These are phyloP conservation scores for Auricularia sp. DNA, from an alignment of 768 basidiomycete genomes.

Conservation along the genomic window DNA sequence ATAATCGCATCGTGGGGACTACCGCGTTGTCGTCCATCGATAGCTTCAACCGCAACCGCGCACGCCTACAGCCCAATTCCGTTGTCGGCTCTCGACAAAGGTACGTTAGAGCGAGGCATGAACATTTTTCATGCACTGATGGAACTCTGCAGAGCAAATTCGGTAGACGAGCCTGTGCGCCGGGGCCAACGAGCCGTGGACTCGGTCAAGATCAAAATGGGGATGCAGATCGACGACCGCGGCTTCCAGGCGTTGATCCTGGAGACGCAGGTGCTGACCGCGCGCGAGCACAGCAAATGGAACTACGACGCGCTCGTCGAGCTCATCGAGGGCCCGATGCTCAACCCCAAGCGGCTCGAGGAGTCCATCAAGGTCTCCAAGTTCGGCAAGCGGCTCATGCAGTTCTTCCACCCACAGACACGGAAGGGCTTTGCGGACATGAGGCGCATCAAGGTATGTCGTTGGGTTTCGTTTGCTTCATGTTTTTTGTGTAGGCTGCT, in stretches of 20 bases:
- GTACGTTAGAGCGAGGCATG: conserved; percentile 23
- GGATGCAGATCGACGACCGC: conserved; percentile 92
- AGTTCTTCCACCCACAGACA: conserved; percentile 86
- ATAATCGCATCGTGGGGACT: conserved; percentile 73
- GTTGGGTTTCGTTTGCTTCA: conserved; percentile 10
- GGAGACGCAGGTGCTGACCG: conserved; percentile 77
- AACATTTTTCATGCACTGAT: neutral
- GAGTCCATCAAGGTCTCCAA: conserved; percentile 87
- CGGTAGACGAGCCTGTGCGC: conserved; percentile 72
- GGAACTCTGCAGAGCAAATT: conserved; percentile 35
- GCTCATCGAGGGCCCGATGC: conserved; percentile 81
- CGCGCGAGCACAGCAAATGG: conserved; percentile 85
- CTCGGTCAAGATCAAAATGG: conserved; percentile 67
- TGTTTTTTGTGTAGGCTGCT: too few relatives aligned
- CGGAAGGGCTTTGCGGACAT: conserved; percentile 76
- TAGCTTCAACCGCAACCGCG: conserved; percentile 83
- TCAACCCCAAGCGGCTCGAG: conserved; percentile 86
- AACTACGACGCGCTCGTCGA: conserved; percentile 82
- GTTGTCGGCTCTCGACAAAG: conserved; percentile 53
- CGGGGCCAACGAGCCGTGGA: conserved; percentile 87
- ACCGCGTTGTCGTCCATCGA: conserved; percentile 81
- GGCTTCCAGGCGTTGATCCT: conserved; percentile 76
- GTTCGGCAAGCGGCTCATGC: conserved; percentile 82
- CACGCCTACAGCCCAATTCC: conserved; percentile 50
- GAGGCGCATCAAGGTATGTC: conserved; percentile 45